A percentile compares a stretch with the other conserved stretches of the same genome.
phyloP scores from a whole-genome alignment of 2,329 filamentous ascomycete genomes.

The Aspergillus sp. region DNA sequence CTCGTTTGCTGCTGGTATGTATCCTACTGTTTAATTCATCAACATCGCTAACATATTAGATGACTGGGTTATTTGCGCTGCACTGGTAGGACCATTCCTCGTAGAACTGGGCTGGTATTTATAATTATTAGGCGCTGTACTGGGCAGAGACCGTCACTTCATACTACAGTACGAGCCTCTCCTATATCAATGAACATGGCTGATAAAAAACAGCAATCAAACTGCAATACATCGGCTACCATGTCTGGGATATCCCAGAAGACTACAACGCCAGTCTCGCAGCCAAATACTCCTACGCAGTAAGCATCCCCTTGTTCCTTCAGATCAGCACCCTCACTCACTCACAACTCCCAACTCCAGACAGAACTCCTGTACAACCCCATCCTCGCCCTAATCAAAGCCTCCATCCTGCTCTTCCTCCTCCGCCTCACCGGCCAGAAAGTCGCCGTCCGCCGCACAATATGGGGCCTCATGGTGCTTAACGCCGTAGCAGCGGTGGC shows the following conservation, averaged over 20 bases:
- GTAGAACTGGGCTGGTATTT: not conserved
- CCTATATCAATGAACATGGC: too few relatives aligned
- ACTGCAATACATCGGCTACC: not conserved
- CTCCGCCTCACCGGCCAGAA: slow-evolving; percentile 27
- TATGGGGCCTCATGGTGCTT: slow-evolving; percentile 21
- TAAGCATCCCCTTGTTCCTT: not conserved
- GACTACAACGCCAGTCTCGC: not conserved
- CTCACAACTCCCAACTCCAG: not conserved
- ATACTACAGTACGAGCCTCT: slow-evolving; percentile 10
- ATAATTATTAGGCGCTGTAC: slow-evolving; percentile 12
- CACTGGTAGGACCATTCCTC: not conserved
- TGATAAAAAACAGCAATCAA: slow-evolving; percentile 1
- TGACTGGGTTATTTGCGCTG: slow-evolving; percentile 14
- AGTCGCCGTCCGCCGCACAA: slow-evolving; percentile 20
- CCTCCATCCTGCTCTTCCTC: slow-evolving; percentile 31
- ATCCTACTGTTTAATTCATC: not conserved
- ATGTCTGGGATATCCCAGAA: slow-evolving; percentile 14
- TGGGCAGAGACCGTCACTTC: slow-evolving; percentile 19
- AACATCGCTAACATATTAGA: not conserved
- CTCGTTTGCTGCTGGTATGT: slow-evolving; percentile 17
- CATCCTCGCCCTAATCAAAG: slow-evolving; percentile 28
- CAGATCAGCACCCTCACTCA: not conserved
- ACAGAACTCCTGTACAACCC: slow-evolving; percentile 30
- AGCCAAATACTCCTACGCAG: slow-evolving; percentile 17
- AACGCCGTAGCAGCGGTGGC: slow-evolving; percentile 22